Base-by-base conservation (phyloP, 768 basidiomycete species). In the Serpula lacrymans region DNA sequence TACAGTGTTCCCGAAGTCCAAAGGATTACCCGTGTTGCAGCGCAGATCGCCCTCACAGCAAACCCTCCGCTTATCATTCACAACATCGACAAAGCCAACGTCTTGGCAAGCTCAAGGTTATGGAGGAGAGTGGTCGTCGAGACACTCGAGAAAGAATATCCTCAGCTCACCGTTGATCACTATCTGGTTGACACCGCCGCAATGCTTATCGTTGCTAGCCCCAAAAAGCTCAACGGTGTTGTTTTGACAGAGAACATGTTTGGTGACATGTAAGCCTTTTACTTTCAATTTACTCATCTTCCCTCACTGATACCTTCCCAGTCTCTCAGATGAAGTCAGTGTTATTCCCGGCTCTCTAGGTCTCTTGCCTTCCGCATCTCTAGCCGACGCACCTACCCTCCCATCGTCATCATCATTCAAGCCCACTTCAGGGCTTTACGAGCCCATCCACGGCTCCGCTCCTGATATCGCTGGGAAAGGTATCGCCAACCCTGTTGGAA, bases 71-170 rank as follows among this genome's bases (percentile, higher is more conserved):
- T 95, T 34, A 74, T 80, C 16, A 83, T 99, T 43, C 89, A 91
- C 64, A 95, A 92, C 1, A 74, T 99, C 62, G 96, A 99, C 74
- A 99, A 99, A 68, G 96, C 96, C 39, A 99, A 99, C 65, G 96
- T 99, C 16, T 80, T 99, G 41, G 96, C 96, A 17, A 88, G 81
- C 57, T 95, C 91, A 25, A 72, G 96, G 35, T 70, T 99, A 29
- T 99, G 96, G 96, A 71, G 96, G 43, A 92, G 84, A 62, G 87
- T 90, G 16, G 95, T 96, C 39, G 85, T 79, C 2, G 90, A 96
- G 57, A 82, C 87, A 2, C 63, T 96, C 51, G 65, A 75, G 35
- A 76, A 76, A 23, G 96, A 99, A 62, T 97, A 87, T 64, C 93
- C 95, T 5, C 82, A 91, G 55, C 63, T 98, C 26, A 75, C 77